Evolutionary conservation across 2,329 filamentous ascomycete species (phyloP).

Genomic region (Amylocarpus encephaloides): DNA sequence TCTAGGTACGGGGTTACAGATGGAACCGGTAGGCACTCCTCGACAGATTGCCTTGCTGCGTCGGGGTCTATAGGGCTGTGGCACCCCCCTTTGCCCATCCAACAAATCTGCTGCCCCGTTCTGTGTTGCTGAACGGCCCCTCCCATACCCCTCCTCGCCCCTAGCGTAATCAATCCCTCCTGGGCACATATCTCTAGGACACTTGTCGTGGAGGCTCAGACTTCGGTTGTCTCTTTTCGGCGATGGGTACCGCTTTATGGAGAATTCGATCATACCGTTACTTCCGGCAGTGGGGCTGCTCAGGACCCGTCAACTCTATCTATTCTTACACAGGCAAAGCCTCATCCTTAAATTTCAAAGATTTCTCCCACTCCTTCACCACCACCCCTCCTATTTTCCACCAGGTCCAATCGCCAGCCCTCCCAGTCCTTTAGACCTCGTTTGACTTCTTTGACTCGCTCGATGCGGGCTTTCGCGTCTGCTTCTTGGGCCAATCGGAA

Average conservation of each 20-base stretch:
- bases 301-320: neutral
- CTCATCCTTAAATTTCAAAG: constrained; percentile 45
- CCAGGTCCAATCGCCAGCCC: constrained; percentile 59
- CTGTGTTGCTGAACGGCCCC: no score
- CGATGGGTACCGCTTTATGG: neutral
- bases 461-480: constrained; percentile 51
- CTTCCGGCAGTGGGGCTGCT: neutral
- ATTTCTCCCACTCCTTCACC: constrained; percentile 57
- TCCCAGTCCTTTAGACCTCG: constrained; percentile 59
- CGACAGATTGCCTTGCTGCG: neutral
- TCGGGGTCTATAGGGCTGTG: neutral
- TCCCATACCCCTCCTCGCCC: no score
- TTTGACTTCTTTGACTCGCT: constrained; percentile 60
- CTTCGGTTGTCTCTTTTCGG: neutral
- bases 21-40: neutral
- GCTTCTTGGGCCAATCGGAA: constrained; percentile 58
- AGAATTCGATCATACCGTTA: no score
- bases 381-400: constrained; percentile 44
- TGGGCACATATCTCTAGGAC: neutral
- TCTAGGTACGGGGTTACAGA: neutral
- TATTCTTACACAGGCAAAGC: constrained; percentile 5
- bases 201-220: neutral
- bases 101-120: no score
- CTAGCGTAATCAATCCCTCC: neutral
- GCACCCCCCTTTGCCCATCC: neutral